These are phyloP conservation scores for Penicillium capsulatum DNA, from an alignment of 2,329 filamentous ascomycete species.

Conservation along the genomic window DNA sequence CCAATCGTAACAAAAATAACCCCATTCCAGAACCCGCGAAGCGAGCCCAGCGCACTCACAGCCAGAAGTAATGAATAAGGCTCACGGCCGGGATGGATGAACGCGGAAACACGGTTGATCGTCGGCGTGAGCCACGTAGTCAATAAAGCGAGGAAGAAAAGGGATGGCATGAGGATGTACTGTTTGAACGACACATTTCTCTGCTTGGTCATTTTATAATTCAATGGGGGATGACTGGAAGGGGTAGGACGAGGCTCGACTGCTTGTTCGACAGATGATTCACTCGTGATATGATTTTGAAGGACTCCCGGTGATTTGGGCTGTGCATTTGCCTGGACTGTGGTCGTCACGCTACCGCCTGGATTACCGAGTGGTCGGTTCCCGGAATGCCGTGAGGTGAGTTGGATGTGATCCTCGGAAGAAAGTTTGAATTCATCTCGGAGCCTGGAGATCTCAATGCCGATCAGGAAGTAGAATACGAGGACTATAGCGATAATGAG, in stretches of 20 bases:
- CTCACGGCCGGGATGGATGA: slow-evolving; percentile 25
- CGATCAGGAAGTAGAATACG: slow-evolving; percentile 26
- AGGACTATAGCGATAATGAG: slow-evolving; percentile 24
- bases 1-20: slow-evolving; percentile 38
- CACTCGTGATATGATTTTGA: slow-evolving; percentile 9
- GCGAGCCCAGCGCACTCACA: slow-evolving; percentile 34
- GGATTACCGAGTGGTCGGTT: slow-evolving; percentile 11
- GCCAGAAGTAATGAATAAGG: slow-evolving; percentile 31
- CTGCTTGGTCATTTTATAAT: slow-evolving; percentile 12
- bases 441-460: slow-evolving; percentile 32
- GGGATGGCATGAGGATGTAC: slow-evolving; percentile 39
- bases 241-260: not conserved
- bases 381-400: slow-evolving; percentile 20
- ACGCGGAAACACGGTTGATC: slow-evolving; percentile 35
- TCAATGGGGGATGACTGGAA: not conserved
- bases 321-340: slow-evolving; percentile 5
- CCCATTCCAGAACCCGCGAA: slow-evolving; percentile 40
- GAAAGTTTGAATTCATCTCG: slow-evolving; percentile 31
- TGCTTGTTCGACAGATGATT: slow-evolving; percentile 9
- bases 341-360: slow-evolving; percentile 9
- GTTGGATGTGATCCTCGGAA: slow-evolving; percentile 26
- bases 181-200: slow-evolving; percentile 36
- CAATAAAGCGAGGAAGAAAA: slow-evolving; percentile 37
- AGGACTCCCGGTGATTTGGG: not conserved
- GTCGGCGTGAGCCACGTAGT: slow-evolving; percentile 37